These are phyloP conservation scores for Kurtzmaniella natalensis DNA, from an alignment of 1,139 yeast species.

Conservation along the genomic window DNA sequence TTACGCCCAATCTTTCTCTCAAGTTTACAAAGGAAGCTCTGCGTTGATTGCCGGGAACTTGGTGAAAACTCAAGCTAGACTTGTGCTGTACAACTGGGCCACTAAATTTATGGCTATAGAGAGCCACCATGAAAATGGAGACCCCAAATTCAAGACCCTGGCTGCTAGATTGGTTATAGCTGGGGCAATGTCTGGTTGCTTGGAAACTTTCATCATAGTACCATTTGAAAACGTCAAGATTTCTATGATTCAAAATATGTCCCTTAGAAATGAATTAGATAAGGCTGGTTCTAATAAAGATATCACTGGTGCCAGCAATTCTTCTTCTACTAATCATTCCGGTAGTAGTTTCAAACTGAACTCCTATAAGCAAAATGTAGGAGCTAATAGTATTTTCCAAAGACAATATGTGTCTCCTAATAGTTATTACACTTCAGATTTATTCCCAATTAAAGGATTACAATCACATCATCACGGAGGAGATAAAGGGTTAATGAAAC, in stretches of 20 bases:
- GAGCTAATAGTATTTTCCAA: slow-evolving; percentile 17
- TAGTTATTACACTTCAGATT: slow-evolving; percentile 37
- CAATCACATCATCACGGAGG: too few species aligned
- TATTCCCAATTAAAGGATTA: slow-evolving; percentile 27
- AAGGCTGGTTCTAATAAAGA: slow-evolving; percentile 18
- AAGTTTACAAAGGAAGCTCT: slow-evolving; percentile 68
- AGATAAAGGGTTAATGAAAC: slow-evolving; percentile 10
- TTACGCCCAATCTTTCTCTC: slow-evolving; percentile 36
- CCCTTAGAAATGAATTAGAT: slow-evolving; percentile 30
- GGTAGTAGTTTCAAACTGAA: too few species aligned
- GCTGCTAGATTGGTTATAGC: slow-evolving; percentile 79
- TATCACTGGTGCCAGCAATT: slow-evolving; percentile 21
- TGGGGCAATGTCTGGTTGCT: slow-evolving; percentile 78
- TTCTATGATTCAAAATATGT: slow-evolving; percentile 72
- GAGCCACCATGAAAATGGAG: slow-evolving; percentile 18
- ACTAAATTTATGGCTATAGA: slow-evolving; percentile 70
- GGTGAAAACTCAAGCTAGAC: slow-evolving; percentile 67
- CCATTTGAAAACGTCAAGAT: slow-evolving; percentile 91
- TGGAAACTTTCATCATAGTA: slow-evolving; percentile 78
- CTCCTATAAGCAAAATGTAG: too few species aligned
- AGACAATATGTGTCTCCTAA: slow-evolving; percentile 43
- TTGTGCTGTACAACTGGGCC: slow-evolving; percentile 71
- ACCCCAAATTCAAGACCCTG: slow-evolving; percentile 40
- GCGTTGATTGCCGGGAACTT: slow-evolving; percentile 77
- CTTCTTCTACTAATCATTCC: slow-evolving; percentile 6